Evolutionary conservation across 441 rosid genomes (phyloP), one percentile per base, ranked within the genome.

Genomic region (Omphalea diandra): DNA sequence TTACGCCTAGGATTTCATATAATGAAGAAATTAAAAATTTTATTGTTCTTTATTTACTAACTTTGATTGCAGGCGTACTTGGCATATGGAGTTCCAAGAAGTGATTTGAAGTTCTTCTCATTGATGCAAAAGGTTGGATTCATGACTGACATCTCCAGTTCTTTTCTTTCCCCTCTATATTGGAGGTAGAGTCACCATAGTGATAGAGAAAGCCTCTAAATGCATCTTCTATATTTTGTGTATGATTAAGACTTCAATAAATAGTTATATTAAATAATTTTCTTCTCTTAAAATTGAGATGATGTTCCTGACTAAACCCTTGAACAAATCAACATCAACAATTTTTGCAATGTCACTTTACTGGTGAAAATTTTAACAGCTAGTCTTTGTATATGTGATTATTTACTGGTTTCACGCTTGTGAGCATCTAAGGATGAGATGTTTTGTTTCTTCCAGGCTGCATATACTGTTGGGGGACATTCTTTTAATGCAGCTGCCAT

Each of bases 401-500:
- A 29, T 3, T 61, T 5, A 9, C 67, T 60, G 33, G 44, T 57
- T 73, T 52, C 8, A 11, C 50, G 36, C 67, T 55, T 59, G 59
- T 20, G 55, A 20, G 54, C 35, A 59, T 20, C 15, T 38, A 60
- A 44, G 53, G 69, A 65, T 62, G 69, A 27, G 43, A 56, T 41
- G 46, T 40, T 57, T 68, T 32, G 40, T 62, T 72, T 75, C 58
- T 69, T 60, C 43, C 84, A 93, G 98, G 98, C 93, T 63, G 91
- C 98, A 26, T 93, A 93, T 73, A 89, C 94, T 20, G 93, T 93
- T 38, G 97, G 97, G 31, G 97, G 98, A 33, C 89, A 88, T 81
- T 91, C 94, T 65, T 91, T 86, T 76, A 91, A 81, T 40, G 98
- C 94, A 52, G 87, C 86, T 29, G 90, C 85, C 17, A 89, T 91